These are phyloP conservation scores for Rhododendron griersonianum DNA, from an alignment of 148 eudicot species.

Conservation along the genomic window DNA sequence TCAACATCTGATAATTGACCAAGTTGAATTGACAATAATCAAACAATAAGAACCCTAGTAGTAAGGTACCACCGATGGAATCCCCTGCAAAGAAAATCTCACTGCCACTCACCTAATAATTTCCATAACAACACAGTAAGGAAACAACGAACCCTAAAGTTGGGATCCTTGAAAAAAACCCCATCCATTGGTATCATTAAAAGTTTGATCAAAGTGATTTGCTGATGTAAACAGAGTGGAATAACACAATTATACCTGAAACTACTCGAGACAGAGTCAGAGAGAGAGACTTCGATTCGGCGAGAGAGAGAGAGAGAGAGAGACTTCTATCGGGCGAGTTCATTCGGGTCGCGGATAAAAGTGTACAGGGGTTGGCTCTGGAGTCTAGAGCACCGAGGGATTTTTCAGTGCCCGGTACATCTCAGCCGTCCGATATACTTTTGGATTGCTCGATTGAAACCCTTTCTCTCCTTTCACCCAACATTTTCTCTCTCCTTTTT, in stretches of 20 bases:
- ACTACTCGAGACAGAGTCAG: background rate
- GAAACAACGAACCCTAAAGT: background rate
- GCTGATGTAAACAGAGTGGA: background rate
- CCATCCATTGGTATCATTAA: too few relatives aligned
- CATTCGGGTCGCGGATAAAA: background rate
- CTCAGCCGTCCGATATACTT: too few relatives aligned
- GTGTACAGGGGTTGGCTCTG: too few relatives aligned
- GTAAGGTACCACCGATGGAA: background rate
- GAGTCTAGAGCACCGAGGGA: too few relatives aligned
- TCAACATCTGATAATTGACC: background rate
- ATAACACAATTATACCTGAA: background rate
- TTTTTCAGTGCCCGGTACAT: too few relatives aligned
- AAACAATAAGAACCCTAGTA: background rate
- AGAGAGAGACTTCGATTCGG: too few relatives aligned
- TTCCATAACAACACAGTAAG: background rate
- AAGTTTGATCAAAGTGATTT: background rate
- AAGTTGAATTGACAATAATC: background rate
- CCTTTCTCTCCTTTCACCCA: too few relatives aligned
- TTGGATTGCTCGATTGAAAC: too few relatives aligned
- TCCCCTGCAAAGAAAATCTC: background rate
- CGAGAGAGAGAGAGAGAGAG: background rate
- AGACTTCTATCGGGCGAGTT: background rate
- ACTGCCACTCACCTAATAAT: background rate
- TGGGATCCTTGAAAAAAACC: background rate
- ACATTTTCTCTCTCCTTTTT: too few relatives aligned